Evolutionary conservation across 108 stramenopile species (phyloP), one percentile per base, ranked within the genome.

Genomic region (Fragilaria radians): DNA sequence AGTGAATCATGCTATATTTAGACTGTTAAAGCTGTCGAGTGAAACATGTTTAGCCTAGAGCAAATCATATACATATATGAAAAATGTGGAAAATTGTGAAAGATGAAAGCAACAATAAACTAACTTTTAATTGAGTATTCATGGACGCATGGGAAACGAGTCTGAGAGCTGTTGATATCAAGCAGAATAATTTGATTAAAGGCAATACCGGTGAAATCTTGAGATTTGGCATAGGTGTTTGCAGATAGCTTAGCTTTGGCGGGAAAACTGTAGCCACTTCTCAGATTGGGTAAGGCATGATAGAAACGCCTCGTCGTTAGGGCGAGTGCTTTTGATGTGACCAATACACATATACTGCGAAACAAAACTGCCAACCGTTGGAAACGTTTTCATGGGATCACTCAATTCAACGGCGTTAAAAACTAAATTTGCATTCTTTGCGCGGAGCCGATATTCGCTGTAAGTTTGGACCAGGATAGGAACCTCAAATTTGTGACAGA

Each of bases 291-390:
- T 50, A 33, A 82, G 76, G 49, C 63, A 55, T 46, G 64, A 42
- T 11, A 80, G 52, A 59, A 93, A 93, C 32, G 86, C 85, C 57
- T 79, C 72, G 61, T 93, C 91, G 57, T 71, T 69, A 26, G 74
- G 75, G 70, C 62, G 72, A 5, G 91, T 87, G 55, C 83, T 85
- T 58, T 93, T 93, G 48, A 93, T 76, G 61, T 93, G 91, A 21
- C 91, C 91, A 32, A 88, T 56, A 14, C 81, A 77, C 48, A 93
- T 72, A 52, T 79, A 82, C 29, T 80, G 57, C 46, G 80, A 82
- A 7, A 83, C 61, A 61, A 93, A 93, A n/a, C 88, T 79, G 5
- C 87, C 87, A 3, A 74, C 82, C 84, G 88, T 78, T 5, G 81
- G 75, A 65, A 80, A 87, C 19, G 65, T 56, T 28, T 54, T 66